Evolutionary conservation across 2,329 filamentous ascomycete species (phyloP), one percentile per base, ranked within the genome.

Genomic region (Trichoderma citrinoviride): DNA sequence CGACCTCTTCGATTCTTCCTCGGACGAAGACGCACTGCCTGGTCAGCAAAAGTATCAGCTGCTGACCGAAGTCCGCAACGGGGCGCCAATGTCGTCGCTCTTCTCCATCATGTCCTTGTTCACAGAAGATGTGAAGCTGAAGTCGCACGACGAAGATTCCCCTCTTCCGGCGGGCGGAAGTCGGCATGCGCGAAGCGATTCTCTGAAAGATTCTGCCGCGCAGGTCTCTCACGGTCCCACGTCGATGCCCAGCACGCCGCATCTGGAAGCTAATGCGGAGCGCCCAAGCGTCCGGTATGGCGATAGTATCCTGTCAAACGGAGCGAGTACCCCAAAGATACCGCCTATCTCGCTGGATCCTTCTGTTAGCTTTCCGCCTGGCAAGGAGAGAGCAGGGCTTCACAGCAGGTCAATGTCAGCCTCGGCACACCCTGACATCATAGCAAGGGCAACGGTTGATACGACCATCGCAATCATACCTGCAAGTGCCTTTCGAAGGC

Each of bases 401-500:
- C 76, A 77, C 14, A 81, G 81, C 67, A 79, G 82, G 63, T 73
- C 73, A 17, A 77, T 79, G 37, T 85, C 86, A 12, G 90, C 89
- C 68, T 98, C 95, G 15, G 93, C 92, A 0, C 95, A 99, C 77
- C 95, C 95, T 12, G 95, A 99, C 73, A 95, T 99, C 67, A 92
- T 99, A 68, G 95, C 94, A n/a, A 86, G 95, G 69, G 95, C 95
- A 6, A 96, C 93, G 17, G 90, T 96, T 25, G 96, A 99, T 74
- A 99, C 95, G 0, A 99, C 96, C 0, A 97, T 99, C 77, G 95
- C 95, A 6, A 96, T 99, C 68, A 99, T 99, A 65, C 96, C 96
- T 1, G 95, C 95, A 0, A 97, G 93, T 74, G 96, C 95, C 3
- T 99, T 99, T 72, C 88, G 93, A 61, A 88, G 96, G 8, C 81